A percentile compares a stretch with the other conserved stretches of the same genome.
Conservation (phyloP, 495 filamentous ascomycete genomes). For the Amniculicola lignicola region DNA sequence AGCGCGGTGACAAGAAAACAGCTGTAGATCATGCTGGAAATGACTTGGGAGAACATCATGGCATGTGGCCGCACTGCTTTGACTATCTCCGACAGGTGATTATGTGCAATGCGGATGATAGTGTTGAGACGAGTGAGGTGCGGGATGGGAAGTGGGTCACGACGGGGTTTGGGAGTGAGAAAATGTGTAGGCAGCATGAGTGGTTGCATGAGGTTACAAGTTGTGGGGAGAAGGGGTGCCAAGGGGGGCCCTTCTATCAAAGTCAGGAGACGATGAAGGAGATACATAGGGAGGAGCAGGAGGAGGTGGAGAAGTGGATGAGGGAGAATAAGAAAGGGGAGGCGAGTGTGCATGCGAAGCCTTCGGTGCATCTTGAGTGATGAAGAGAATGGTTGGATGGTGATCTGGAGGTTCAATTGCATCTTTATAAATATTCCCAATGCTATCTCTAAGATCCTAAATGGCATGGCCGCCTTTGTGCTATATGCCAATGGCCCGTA, state of each 20-base stretch:
- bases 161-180: slow-evolving; percentile 4
- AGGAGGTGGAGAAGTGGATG: slow-evolving; percentile 5
- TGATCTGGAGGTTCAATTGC: too few relatives aligned
- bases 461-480: too few relatives aligned
- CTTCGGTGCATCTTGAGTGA: too few relatives aligned
- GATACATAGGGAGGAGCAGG: neutral
- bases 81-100: slow-evolving; percentile 16
- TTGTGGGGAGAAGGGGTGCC: slow-evolving; percentile 4
- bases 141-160: neutral
- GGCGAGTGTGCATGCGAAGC: neutral
- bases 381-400: too few relatives aligned
- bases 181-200: slow-evolving; percentile 12
- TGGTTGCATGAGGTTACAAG: slow-evolving; percentile 20
- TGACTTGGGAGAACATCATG: neutral
- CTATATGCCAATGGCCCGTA: too few relatives aligned
- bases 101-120: slow-evolving; percentile 16
- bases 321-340: neutral
- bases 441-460: too few relatives aligned
- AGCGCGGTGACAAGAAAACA: neutral
- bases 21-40: neutral
- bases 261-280: neutral
- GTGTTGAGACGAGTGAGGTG: slow-evolving; percentile 9
- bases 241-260: slow-evolving; percentile 2
- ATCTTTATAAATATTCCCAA: too few relatives aligned
- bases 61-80: slow-evolving; percentile 14